phyloP scores from a whole-genome alignment of 352 stramenopile species.

The Phytophthora capsici region DNA sequence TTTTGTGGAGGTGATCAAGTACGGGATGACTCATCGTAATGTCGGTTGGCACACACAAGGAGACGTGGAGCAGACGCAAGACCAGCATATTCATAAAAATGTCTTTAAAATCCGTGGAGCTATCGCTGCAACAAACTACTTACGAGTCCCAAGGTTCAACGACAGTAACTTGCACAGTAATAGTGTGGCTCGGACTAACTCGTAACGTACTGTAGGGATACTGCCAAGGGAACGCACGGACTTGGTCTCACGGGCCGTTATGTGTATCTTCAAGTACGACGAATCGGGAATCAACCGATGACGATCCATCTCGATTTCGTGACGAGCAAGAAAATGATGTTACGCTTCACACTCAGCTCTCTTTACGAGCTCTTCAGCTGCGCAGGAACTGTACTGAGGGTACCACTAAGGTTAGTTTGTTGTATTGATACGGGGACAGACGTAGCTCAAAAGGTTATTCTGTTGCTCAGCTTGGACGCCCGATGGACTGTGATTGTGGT shows the following conservation, averaged over 20 bases:
- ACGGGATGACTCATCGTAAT: conserved; percentile 62
- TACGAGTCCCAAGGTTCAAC: conserved; percentile 65
- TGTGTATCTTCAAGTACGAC: conserved; percentile 70
- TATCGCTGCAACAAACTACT: conserved; percentile 77
- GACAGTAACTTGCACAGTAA: neutral
- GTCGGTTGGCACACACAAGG: conserved; percentile 65
- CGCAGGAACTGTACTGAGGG: conserved; percentile 62
- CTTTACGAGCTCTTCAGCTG: conserved; percentile 67
- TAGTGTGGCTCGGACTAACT: neutral
- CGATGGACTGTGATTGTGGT: conserved; percentile 72
- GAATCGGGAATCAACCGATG: conserved; percentile 42
- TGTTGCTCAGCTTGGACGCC: conserved; percentile 39
- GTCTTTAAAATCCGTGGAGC: conserved; percentile 78
- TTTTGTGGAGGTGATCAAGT: conserved; percentile 88
- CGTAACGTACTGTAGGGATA: conserved; percentile 35
- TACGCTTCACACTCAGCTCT: conserved; percentile 77
- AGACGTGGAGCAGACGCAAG: conserved; percentile 73
- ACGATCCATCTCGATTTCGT: conserved; percentile 78
- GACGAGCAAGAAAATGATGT: conserved; percentile 66
- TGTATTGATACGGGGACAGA: neutral
- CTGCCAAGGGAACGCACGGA: conserved; percentile 55
- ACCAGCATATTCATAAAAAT: conserved; percentile 76
- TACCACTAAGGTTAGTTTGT: conserved; percentile 53
- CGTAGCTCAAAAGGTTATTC: neutral
- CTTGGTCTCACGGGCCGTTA: conserved; percentile 73